phyloP scores from a whole-genome alignment of 345 rosid species.

The Lumnitzera littorea region DNA sequence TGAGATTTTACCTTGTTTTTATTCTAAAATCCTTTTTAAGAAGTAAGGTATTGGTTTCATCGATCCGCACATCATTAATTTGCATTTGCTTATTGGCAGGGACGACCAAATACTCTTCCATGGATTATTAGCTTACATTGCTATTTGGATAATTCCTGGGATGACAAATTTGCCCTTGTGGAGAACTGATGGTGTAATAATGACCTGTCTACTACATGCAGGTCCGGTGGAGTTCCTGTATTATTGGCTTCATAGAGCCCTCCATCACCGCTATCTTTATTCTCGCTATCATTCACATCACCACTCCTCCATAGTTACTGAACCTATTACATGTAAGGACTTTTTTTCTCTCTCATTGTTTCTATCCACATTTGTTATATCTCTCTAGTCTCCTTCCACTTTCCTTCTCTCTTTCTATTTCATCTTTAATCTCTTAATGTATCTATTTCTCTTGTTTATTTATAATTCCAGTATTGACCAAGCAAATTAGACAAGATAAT shows the following conservation, averaged over 20 bases:
- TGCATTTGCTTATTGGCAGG: conserved; percentile 23
- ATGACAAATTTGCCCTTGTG: conserved; percentile 44
- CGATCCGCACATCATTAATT: neutral
- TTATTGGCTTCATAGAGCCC: conserved; percentile 74
- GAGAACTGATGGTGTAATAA: conserved; percentile 49
- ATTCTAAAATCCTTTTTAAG: neutral
- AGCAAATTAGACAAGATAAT: too few relatives aligned
- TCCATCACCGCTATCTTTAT: conserved; percentile 81
- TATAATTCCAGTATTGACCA: too few relatives aligned
- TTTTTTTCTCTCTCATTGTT: neutral
- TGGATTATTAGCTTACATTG: conserved; percentile 39
- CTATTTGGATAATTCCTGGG: conserved; percentile 5
- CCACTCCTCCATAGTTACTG: conserved; percentile 77
- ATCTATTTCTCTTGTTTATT: too few relatives aligned
- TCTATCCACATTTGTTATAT: too few relatives aligned
- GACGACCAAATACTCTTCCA: conserved; percentile 66
- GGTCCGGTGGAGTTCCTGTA: conserved; percentile 81
- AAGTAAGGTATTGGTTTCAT: too few relatives aligned
- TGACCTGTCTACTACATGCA: conserved; percentile 39
- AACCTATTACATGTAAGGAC: conserved; percentile 66
- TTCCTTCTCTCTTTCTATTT: too few relatives aligned
- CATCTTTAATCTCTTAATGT: too few relatives aligned
- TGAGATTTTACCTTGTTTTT: neutral
- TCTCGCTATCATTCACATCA: conserved; percentile 92
- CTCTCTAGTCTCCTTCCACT: too few relatives aligned